A percentile compares a stretch with the other conserved stretches of the same genome.
phyloP scores from a whole-genome alignment of 2,329 filamentous ascomycete species.

The Rhinocladiella similis region DNA sequence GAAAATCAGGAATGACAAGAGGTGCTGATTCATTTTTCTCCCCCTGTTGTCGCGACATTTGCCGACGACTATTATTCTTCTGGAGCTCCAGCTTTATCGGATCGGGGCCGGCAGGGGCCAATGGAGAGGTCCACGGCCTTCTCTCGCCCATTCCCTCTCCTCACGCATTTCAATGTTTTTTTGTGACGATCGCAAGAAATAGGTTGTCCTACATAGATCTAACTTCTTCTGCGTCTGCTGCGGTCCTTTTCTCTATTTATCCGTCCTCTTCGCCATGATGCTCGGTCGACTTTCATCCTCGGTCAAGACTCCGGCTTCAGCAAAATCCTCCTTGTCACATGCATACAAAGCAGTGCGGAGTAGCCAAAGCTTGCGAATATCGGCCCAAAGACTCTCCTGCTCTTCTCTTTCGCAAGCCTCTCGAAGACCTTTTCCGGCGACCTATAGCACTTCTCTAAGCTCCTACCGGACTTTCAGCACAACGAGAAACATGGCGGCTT shows the following conservation, averaged over 20 bases:
- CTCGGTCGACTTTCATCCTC: slow-evolving; percentile 16
- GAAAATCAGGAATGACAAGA: background rate
- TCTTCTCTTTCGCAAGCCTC: slow-evolving; percentile 15
- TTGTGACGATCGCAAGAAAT: background rate
- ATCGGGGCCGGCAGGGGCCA: slow-evolving; percentile 1
- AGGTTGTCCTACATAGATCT: background rate
- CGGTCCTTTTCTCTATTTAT: background rate
- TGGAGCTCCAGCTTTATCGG: slow-evolving; percentile 1
- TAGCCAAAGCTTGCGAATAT: slow-evolving; percentile 19
- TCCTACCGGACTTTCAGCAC: slow-evolving; percentile 23
- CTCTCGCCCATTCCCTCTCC: background rate
- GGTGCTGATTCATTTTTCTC: background rate
- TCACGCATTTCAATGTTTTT: background rate
- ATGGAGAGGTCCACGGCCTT: background rate
- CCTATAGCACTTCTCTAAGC: slow-evolving; percentile 6
- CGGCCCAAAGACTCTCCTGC: slow-evolving; percentile 19
- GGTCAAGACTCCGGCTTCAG: slow-evolving; percentile 14
- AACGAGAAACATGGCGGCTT: slow-evolving; percentile 21
- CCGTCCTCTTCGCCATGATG: slow-evolving; percentile 10
- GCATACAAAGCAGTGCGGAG: slow-evolving; percentile 26
- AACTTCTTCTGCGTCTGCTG: background rate
- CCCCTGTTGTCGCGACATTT: slow-evolving; percentile 2
- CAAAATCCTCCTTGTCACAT: slow-evolving; percentile 17
- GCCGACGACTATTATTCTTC: slow-evolving; percentile 2
- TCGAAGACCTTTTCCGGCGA: slow-evolving; percentile 4